Evolutionary conservation across 2,329 filamentous ascomycete genomes (phyloP).

Genomic region (Emmonsia crescens): DNA sequence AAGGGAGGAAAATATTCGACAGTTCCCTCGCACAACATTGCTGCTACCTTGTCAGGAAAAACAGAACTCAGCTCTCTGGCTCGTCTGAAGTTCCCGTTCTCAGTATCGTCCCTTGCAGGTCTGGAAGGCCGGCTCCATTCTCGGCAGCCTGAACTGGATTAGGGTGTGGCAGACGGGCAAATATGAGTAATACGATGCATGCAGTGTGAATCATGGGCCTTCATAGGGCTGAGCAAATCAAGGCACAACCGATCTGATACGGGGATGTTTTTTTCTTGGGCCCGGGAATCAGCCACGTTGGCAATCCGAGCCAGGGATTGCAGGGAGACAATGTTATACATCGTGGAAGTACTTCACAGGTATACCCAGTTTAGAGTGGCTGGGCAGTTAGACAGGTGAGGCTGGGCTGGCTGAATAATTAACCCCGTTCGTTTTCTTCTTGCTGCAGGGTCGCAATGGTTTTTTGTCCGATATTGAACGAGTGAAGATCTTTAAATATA

Average conservation of each 20-base stretch:
- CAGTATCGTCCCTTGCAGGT: not conserved
- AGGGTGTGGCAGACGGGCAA: not conserved
- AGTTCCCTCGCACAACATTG: too few species aligned
- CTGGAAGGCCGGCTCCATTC: not conserved
- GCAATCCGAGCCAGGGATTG: not conserved
- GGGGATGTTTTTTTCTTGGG: not conserved
- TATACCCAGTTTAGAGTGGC: not conserved
- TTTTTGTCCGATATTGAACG: not conserved
- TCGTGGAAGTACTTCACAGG: not conserved
- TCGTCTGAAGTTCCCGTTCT: not conserved
- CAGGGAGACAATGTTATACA: not conserved
- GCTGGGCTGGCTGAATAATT: not conserved
- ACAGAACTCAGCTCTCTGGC: too few species aligned
- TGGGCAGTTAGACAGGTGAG: not conserved
- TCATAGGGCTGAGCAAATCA: not conserved
- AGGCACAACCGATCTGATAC: not conserved
- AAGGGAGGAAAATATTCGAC: too few species aligned
- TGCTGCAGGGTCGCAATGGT: too few species aligned
- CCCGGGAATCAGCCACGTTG: not conserved
- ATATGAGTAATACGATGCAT: not conserved
- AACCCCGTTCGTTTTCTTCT: not conserved
- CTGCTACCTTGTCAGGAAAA: too few species aligned
- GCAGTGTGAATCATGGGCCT: not conserved
- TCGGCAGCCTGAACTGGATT: not conserved
- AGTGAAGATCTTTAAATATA: not conserved